Evolutionary conservation across 495 filamentous ascomycete genomes (phyloP).

Genomic region (Daldinia grandis): DNA sequence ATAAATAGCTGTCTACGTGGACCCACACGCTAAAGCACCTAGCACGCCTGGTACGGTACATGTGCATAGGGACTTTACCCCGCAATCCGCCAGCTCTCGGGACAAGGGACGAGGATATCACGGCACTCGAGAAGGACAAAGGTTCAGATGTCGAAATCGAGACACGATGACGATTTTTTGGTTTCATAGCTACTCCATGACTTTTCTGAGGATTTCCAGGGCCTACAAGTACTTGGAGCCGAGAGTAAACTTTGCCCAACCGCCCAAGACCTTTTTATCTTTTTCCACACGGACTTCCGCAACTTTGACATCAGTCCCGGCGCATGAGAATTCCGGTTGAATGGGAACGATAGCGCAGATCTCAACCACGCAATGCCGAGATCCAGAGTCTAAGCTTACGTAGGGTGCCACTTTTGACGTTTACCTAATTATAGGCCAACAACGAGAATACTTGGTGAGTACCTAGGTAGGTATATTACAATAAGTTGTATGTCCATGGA

Average conservation of each 20-base stretch:
- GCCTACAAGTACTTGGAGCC: neutral
- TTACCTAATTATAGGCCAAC: neutral
- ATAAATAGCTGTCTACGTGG: constrained; percentile 17
- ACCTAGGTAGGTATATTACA: no score
- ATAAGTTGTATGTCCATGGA: neutral
- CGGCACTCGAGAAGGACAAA: constrained; percentile 23
- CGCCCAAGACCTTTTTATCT: neutral
- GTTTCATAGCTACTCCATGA: neutral
- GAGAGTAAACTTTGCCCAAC: neutral
- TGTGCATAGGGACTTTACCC: constrained; percentile 40
- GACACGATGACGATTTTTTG: neutral
- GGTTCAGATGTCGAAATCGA: neutral
- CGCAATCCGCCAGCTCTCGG: constrained; percentile 38
- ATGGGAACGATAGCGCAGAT: constrained; percentile 24
- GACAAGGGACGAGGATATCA: constrained; percentile 37
- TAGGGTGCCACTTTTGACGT: constrained; percentile 11
- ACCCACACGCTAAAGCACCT: neutral
- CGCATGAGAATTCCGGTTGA: constrained; percentile 30
- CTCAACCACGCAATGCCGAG: constrained; percentile 33
- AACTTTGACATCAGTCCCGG: constrained; percentile 13
- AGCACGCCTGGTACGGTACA: neutral
- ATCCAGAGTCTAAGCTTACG: constrained; percentile 20
- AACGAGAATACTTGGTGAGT: neutral
- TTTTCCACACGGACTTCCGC: constrained; percentile 30
- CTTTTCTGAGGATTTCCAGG: neutral